These are phyloP conservation scores for Populus davidiana DNA, from an alignment of 345 rosid genomes.

Conservation along the genomic window DNA sequence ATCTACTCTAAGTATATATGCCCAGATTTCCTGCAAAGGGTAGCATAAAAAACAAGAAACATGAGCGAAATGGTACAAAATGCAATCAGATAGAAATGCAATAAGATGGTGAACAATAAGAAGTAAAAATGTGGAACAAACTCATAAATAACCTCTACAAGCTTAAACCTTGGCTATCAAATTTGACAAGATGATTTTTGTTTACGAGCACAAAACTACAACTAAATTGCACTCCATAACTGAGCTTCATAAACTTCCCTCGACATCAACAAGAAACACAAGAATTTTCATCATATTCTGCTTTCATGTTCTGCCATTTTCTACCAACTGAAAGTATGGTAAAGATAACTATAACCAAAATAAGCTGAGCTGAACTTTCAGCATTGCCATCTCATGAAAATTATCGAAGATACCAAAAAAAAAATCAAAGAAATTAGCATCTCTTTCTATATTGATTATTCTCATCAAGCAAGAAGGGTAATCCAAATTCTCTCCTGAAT, in stretches of 20 bases:
- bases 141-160: background rate
- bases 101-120: background rate
- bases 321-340: background rate
- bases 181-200: background rate
- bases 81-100: background rate
- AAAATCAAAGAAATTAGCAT: background rate
- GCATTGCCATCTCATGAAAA: background rate
- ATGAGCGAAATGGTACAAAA: background rate
- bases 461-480: background rate
- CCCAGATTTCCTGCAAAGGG: constrained; percentile 12
- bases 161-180: background rate
- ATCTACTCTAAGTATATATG: background rate
- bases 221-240: background rate
- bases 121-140: background rate
- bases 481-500: background rate
- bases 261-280: background rate
- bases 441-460: background rate
- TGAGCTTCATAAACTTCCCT: background rate
- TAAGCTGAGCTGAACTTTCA: background rate
- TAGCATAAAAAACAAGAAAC: background rate
- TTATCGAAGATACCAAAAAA: background rate
- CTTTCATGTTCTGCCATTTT: background rate
- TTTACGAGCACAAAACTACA: background rate
- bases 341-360: background rate
- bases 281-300: background rate